Evolutionary conservation across 2,329 filamentous ascomycete genomes (phyloP).

Genomic region (Xylogone sp.): DNA sequence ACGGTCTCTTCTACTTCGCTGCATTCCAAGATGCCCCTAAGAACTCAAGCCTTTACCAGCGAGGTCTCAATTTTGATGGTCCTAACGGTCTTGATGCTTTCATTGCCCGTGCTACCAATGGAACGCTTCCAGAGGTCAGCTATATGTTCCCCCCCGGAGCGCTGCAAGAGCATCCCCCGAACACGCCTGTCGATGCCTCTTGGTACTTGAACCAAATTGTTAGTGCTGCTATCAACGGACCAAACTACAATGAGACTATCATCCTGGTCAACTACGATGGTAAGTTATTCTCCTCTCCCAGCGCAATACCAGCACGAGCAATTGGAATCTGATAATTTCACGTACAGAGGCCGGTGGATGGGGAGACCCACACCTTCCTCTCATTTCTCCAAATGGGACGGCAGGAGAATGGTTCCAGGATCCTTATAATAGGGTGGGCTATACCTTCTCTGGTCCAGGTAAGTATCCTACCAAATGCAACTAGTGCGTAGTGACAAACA

Average conservation of each 20-base stretch:
- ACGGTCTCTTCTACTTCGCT: conserved; percentile 34
- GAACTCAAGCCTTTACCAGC: conserved; percentile 32
- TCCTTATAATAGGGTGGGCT: conserved; percentile 35
- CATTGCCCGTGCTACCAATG: conserved; percentile 43
- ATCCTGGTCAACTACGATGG: conserved; percentile 47
- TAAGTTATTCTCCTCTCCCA: background rate
- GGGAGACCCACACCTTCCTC: conserved; percentile 49
- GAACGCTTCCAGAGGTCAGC: conserved; percentile 45
- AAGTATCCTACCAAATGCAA: conserved; percentile 12
- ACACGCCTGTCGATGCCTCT: conserved; percentile 45
- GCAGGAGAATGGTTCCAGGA: conserved; percentile 50
- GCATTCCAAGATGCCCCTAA: conserved; percentile 38
- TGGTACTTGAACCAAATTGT: conserved; percentile 50
- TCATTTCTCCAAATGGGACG: conserved; percentile 43
- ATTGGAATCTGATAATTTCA: conserved; percentile 4
- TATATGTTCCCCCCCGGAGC: conserved; percentile 46
- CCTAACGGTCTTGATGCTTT: conserved; percentile 35
- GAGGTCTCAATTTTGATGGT: conserved; percentile 27
- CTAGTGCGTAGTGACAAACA: background rate
- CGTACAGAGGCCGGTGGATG: conserved; percentile 43
- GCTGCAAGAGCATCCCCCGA: conserved; percentile 49
- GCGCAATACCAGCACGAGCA: background rate
- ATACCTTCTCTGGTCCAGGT: conserved; percentile 40
- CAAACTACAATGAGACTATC: conserved; percentile 43
- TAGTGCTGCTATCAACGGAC: conserved; percentile 44